These are phyloP conservation scores for Zarea fungicola DNA, from an alignment of 2,329 filamentous ascomycete genomes.

Conservation along the genomic window DNA sequence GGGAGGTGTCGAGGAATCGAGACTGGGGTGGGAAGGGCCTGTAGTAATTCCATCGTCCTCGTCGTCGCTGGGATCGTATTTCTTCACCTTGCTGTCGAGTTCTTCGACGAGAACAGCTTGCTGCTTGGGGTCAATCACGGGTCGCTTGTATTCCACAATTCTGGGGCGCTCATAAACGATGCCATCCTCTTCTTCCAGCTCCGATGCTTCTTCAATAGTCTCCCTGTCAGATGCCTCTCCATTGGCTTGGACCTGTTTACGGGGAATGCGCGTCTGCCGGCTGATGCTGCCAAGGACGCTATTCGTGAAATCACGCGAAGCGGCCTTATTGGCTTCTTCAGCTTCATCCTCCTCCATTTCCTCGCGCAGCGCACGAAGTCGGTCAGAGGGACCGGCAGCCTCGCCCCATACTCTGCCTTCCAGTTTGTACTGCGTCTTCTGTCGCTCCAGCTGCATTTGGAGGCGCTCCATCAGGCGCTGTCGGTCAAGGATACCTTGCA, in stretches of 20 bases:
- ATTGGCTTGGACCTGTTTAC: slow-evolving; percentile 47
- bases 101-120: slow-evolving; percentile 62
- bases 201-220: slow-evolving; percentile 44
- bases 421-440: slow-evolving; percentile 96
- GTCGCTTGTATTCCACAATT: slow-evolving; percentile 72
- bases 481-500: slow-evolving; percentile 90
- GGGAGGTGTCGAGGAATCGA: slow-evolving; percentile 65
- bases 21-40: slow-evolving; percentile 68
- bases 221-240: slow-evolving; percentile 39
- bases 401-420: slow-evolving; percentile 91
- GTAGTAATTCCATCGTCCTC: slow-evolving; percentile 66
- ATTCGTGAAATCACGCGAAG: slow-evolving; percentile 61
- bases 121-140: slow-evolving; percentile 58
- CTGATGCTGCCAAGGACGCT: slow-evolving; percentile 70
- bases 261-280: slow-evolving; percentile 51
- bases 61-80: slow-evolving; percentile 67
- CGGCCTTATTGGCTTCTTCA: slow-evolving; percentile 42
- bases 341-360: slow-evolving; percentile 77
- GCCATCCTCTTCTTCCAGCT: slow-evolving; percentile 47
- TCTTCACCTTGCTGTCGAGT: slow-evolving; percentile 70
- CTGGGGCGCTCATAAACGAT: slow-evolving; percentile 73
- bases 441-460: slow-evolving; percentile 90
- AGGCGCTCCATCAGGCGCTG: slow-evolving; percentile 89
- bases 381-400: slow-evolving; percentile 77
- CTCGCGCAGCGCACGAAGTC: slow-evolving; percentile 84